phyloP scores from a whole-genome alignment of 2,329 filamentous ascomycete species.

The Cladophialophora exuberans region DNA sequence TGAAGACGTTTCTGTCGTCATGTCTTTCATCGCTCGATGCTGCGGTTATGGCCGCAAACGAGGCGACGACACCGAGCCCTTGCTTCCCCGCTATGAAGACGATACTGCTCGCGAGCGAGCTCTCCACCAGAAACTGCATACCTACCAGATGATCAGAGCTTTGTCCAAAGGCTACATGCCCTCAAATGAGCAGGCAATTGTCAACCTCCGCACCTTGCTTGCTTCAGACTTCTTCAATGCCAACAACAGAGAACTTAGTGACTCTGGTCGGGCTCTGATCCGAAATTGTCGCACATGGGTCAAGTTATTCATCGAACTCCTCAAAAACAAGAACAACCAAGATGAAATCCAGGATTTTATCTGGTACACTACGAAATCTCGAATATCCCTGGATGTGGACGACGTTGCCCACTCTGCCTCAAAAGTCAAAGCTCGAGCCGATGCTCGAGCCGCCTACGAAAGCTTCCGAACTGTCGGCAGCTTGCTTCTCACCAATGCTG shows the following conservation, averaged over 20 bases:
- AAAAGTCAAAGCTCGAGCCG: slow-evolving; percentile 67
- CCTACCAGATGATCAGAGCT: slow-evolving; percentile 87
- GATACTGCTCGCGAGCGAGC: slow-evolving; percentile 77
- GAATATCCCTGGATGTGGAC: slow-evolving; percentile 67
- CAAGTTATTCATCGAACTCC: slow-evolving; percentile 76
- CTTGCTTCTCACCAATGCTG: slow-evolving; percentile 84
- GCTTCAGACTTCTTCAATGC: slow-evolving; percentile 78
- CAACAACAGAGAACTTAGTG: slow-evolving; percentile 72
- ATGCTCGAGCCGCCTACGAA: slow-evolving; percentile 74
- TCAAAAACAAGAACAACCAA: slow-evolving; percentile 77
- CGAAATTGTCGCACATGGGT: slow-evolving; percentile 75
- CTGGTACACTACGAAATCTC: slow-evolving; percentile 80
- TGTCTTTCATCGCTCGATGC: slow-evolving; percentile 63
- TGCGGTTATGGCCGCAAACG: slow-evolving; percentile 61
- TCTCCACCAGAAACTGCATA: slow-evolving; percentile 81
- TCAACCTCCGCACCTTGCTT: slow-evolving; percentile 78
- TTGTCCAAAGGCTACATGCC: slow-evolving; percentile 86
- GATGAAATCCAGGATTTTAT: slow-evolving; percentile 92
- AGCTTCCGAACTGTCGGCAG: slow-evolving; percentile 82
- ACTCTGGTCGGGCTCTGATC: slow-evolving; percentile 73
- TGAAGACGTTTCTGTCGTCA: neutral
- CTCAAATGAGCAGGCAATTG: slow-evolving; percentile 79
- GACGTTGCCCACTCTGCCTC: slow-evolving; percentile 65
- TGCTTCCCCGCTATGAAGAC: slow-evolving; percentile 81
- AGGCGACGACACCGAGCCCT: slow-evolving; percentile 69